Base-by-base conservation (phyloP, 2,329 filamentous ascomycete species). In the Botryotinia narcissicola region DNA sequence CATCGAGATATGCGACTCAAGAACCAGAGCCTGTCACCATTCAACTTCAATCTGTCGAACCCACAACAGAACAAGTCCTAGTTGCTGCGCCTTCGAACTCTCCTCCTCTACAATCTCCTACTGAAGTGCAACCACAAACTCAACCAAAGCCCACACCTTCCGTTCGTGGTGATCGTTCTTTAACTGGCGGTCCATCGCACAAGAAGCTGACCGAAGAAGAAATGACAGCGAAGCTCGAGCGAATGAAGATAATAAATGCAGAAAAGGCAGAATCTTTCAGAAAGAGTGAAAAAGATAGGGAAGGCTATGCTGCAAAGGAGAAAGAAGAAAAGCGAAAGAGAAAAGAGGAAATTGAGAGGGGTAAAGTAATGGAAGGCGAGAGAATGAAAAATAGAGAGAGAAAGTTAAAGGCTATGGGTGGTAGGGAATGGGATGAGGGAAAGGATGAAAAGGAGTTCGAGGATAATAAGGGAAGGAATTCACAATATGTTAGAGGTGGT, bases 231-330 rank as follows among this genome's bases (percentile, higher is more conserved):
- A 88, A 88, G 75, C 87, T 92, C 74, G 88, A 87, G 12, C 84
- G 85, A 51, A 91, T 91, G 77, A 86, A 86, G 75, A 85, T 90
- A 76, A 87, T 90, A 73, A 91, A 90, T 71, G 87, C 86, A 9
- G 85, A 87, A 68, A 84, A 88, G 22, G 85, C 86, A 14, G 89
- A 87, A 14, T 88, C 88, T 0, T 89, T 92, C 78, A 87, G 87
- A 1, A 86, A 89, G 40, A 89, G 89, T n/a, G 88, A 92, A 82
- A 89, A 89, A n/a, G 90, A 92, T 76, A 86, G 87, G 71, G 89
- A 89, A 4, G 87, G 86, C 0, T 92, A 91, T 79, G 85, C 89
- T 60, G 86, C 89, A 73, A 85, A 89, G n/a, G 90, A 92, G 78
- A 86, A 87, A 48, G 82, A 88, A 16, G 86, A 88, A 0, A 85